These are phyloP conservation scores for Kwoniella sp. DNA, from an alignment of 768 basidiomycete species.

Conservation along the genomic window DNA sequence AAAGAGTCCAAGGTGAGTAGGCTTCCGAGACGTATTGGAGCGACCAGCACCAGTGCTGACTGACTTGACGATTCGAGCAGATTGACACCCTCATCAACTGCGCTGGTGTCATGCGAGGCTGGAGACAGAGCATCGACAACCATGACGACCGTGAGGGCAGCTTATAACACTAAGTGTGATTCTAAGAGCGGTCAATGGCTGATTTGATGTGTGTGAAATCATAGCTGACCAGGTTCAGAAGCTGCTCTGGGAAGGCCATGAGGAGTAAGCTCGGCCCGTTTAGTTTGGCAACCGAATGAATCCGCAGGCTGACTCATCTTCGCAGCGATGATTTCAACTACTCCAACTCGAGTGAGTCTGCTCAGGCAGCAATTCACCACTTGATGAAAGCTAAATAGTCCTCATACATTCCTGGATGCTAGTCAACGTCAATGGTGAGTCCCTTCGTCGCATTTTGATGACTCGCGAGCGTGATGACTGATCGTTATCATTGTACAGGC, in stretches of 20 bases:
- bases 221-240: slow-evolving; percentile 33
- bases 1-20: slow-evolving; percentile 22
- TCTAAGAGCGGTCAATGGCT: not conserved
- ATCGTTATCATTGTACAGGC: slow-evolving; percentile 14
- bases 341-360: slow-evolving; percentile 31
- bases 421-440: slow-evolving; percentile 45
- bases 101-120: slow-evolving; percentile 45
- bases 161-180: not conserved
- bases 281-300: no score
- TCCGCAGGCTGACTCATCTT: no score
- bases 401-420: no score
- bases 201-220: not conserved
- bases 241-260: slow-evolving; percentile 29
- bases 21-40: not conserved
- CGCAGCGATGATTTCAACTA: slow-evolving; percentile 43
- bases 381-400: no score
- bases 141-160: slow-evolving; percentile 44
- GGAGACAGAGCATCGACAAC: slow-evolving; percentile 29
- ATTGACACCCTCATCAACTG: slow-evolving; percentile 51
- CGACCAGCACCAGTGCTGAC: not conserved
- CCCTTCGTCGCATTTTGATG: not conserved
- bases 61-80: not conserved
- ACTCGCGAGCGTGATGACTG: not conserved
- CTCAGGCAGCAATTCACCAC: not conserved
- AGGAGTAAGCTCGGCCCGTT: slow-evolving; percentile 39